A percentile compares a stretch with the other conserved stretches of the same genome.
phyloP scores from a whole-genome alignment of 257 asterid species.

The Fraxinus quadrangulata region DNA sequence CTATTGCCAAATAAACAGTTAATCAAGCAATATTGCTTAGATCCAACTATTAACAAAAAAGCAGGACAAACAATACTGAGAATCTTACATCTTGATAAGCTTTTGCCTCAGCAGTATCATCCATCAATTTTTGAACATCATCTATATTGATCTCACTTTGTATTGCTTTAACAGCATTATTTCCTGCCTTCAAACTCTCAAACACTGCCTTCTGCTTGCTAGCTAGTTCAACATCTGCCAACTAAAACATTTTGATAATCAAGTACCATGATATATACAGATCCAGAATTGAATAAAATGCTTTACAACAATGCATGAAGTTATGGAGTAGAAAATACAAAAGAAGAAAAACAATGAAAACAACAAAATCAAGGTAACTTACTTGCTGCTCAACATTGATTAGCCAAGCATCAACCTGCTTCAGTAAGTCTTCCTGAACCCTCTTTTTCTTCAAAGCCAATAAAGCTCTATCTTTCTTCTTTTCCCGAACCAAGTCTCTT shows the following conservation, averaged over 20 bases:
- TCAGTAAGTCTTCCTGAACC: slow-evolving; percentile 78
- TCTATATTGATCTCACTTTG: slow-evolving; percentile 87
- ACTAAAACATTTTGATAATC: slow-evolving; percentile 45
- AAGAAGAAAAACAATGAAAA: background rate
- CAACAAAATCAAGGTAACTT: slow-evolving; percentile 26
- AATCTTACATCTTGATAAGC: slow-evolving; percentile 94
- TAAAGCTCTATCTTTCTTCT: slow-evolving; percentile 87
- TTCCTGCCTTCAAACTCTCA: slow-evolving; percentile 93
- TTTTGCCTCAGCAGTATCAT: slow-evolving; percentile 94
- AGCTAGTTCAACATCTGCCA: slow-evolving; percentile 94
- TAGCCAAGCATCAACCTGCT: slow-evolving; percentile 89
- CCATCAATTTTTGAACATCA: slow-evolving; percentile 96
- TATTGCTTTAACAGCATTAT: slow-evolving; percentile 84
- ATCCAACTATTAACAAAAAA: slow-evolving; percentile 5
- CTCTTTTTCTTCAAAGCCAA: slow-evolving; percentile 79
- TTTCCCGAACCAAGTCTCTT: slow-evolving; percentile 75
- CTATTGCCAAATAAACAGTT: background rate
- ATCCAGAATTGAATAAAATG: background rate
- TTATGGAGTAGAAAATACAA: background rate
- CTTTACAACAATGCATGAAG: background rate
- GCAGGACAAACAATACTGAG: slow-evolving; percentile 10
- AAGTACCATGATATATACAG: slow-evolving; percentile 14
- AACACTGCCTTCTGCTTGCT: slow-evolving; percentile 97
- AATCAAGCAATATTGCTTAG: slow-evolving; percentile 4
- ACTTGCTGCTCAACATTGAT: slow-evolving; percentile 96